Evolutionary conservation across 2,329 filamentous ascomycete species (phyloP).

Genomic region (Clonostachys rosea): DNA sequence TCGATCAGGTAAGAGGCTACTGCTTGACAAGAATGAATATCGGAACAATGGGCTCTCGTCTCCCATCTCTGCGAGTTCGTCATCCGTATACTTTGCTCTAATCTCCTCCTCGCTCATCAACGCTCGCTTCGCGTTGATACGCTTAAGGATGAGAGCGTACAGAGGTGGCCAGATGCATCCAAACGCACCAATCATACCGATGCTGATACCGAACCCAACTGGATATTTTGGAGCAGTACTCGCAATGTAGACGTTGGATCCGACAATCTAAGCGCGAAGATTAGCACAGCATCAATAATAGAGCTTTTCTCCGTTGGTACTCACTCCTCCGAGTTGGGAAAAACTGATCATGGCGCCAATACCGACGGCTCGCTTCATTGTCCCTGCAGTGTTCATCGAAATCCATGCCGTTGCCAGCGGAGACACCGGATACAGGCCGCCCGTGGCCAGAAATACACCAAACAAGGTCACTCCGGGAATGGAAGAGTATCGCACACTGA

Average conservation of each 20-base stretch:
- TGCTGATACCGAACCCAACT: constrained; percentile 4
- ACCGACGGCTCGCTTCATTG: background rate
- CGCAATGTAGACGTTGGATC: constrained; percentile 5
- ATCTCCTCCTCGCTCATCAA: constrained; percentile 9
- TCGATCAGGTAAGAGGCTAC: fast-evolving
- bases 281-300: too few species aligned
- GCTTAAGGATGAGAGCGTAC: background rate
- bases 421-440: background rate
- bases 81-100: constrained; percentile 8
- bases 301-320: background rate
- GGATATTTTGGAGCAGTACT: constrained; percentile 3
- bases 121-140: constrained; percentile 11
- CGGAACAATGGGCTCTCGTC: constrained; percentile 11
- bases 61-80: constrained; percentile 9
- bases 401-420: background rate
- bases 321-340: background rate
- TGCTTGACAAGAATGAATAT: constrained; percentile 1
- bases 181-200: constrained; percentile 1
- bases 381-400: background rate
- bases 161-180: background rate
- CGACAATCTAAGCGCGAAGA: background rate
- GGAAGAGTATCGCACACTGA: background rate
- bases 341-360: background rate
- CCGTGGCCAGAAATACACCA: background rate
- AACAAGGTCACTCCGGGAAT: background rate